Conservation (phyloP, 768 basidiomycete species). For the Termitomyces sp. region DNA sequence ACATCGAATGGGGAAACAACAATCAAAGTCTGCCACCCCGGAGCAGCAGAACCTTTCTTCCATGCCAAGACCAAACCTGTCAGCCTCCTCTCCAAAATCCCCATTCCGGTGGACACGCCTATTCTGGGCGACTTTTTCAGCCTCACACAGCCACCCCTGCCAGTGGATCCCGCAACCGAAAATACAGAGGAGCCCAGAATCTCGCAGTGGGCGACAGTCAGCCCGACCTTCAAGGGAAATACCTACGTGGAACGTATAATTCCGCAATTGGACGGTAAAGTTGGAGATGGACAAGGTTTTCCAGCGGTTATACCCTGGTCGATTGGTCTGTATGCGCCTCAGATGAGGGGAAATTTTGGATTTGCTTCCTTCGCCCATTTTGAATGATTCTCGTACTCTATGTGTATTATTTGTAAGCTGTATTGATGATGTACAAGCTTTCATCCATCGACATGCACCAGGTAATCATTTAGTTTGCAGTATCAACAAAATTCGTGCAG, state of each 20-base stretch:
- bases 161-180: constrained; percentile 13
- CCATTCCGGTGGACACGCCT: constrained; percentile 15
- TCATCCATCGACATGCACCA: no score
- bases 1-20: constrained; percentile 13
- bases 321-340: constrained; percentile 5
- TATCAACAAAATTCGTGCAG: no score
- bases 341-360: constrained; percentile 1
- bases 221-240: constrained; percentile 12
- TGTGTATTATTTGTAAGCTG: no score
- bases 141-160: constrained; percentile 19
- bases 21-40: constrained; percentile 20
- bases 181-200: constrained; percentile 19
- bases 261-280: constrained; percentile 13
- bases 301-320: constrained; percentile 21
- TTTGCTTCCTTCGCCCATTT: not conserved
- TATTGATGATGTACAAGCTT: not conserved
- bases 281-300: constrained; percentile 21
- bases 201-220: constrained; percentile 14
- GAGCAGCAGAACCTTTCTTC: constrained; percentile 22
- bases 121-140: constrained; percentile 10
- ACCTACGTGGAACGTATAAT: constrained; percentile 7
- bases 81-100: constrained; percentile 17
- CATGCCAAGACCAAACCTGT: constrained; percentile 21
- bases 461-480: no score
- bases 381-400: not conserved